Evolutionary conservation across 2,329 filamentous ascomycete species (phyloP).

Genomic region (Ophidiomyces ophidiicola): DNA sequence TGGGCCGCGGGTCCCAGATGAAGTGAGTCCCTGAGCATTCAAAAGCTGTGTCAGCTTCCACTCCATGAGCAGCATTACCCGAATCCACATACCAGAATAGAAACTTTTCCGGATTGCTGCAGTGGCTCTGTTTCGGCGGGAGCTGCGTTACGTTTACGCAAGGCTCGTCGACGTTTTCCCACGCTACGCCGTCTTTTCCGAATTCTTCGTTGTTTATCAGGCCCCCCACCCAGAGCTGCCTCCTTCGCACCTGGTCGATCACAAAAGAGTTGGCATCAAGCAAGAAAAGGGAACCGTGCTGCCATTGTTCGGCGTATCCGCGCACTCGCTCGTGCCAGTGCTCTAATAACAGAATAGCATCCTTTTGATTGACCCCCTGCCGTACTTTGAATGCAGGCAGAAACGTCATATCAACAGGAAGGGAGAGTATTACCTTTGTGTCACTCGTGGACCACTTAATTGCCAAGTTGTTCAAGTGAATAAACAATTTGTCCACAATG

Average conservation of each 20-base stretch:
- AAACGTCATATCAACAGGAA: slow-evolving; percentile 31
- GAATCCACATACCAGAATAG: slow-evolving; percentile 29
- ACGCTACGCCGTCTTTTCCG: slow-evolving; percentile 25
- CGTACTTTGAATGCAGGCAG: slow-evolving; percentile 25
- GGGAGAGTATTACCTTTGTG: slow-evolving; percentile 28
- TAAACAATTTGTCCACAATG: slow-evolving; percentile 26
- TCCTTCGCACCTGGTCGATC: slow-evolving; percentile 29
- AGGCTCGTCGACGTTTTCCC: slow-evolving; percentile 28
- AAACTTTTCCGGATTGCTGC: slow-evolving; percentile 28
- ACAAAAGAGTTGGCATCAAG: slow-evolving; percentile 32
- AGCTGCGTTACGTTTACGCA: slow-evolving; percentile 19
- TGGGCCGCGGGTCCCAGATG: slow-evolving; percentile 30
- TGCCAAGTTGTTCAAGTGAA: slow-evolving; percentile 23
- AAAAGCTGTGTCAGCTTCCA: slow-evolving; percentile 10
- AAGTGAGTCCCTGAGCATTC: slow-evolving; percentile 32
- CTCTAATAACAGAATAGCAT: slow-evolving; percentile 23
- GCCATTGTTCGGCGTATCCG: slow-evolving; percentile 23
- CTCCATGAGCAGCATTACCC: slow-evolving; percentile 1
- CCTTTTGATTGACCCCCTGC: slow-evolving; percentile 24
- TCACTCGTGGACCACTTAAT: slow-evolving; percentile 21
- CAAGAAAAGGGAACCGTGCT: slow-evolving; percentile 26
- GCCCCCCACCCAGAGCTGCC: slow-evolving; percentile 27
- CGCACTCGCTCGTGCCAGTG: slow-evolving; percentile 27
- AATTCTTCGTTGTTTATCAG: slow-evolving; percentile 27
- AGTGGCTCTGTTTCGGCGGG: slow-evolving; percentile 18